Percentiles rank a stretch among this genome's conserved stretches.
phyloP scores from a whole-genome alignment of 768 basidiomycete genomes.

The Naganishia onofrii region DNA sequence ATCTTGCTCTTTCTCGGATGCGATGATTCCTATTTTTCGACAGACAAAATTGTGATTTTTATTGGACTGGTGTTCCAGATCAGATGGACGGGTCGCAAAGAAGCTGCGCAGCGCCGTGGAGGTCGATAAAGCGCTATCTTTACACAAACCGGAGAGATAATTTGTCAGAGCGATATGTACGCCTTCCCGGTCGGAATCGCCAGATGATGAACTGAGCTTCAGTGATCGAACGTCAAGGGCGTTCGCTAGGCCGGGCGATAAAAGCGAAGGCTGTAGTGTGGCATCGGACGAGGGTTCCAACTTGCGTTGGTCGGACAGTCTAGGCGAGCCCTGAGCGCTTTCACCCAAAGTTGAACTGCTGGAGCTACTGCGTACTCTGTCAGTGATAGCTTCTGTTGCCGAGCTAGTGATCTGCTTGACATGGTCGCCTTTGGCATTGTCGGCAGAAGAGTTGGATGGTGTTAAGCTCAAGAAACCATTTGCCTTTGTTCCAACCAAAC shows the following conservation, averaged over 20 bases:
- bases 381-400: background rate
- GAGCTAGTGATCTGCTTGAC: background rate
- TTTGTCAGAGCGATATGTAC: slow-evolving; percentile 1
- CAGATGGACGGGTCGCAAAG: background rate
- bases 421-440: background rate
- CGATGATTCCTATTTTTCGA: background rate
- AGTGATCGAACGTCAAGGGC: background rate
- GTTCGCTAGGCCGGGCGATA: background rate
- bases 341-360: background rate
- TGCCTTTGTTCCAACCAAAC: background rate
- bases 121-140: background rate
- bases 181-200: slow-evolving; percentile 6
- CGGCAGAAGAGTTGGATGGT: slow-evolving; percentile 1
- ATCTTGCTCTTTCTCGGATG: background rate
- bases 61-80: background rate
- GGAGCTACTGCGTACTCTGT: background rate
- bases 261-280: background rate
- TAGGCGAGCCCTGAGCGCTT: background rate
- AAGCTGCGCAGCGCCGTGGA: background rate
- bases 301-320: background rate
- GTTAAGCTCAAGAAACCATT: background rate
- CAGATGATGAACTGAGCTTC: background rate
- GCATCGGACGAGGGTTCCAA: background rate
- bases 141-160: slow-evolving; percentile 1
- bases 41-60: background rate